Evolutionary conservation across 768 basidiomycete species (phyloP).

Genomic region (Suillus occidentalis): DNA sequence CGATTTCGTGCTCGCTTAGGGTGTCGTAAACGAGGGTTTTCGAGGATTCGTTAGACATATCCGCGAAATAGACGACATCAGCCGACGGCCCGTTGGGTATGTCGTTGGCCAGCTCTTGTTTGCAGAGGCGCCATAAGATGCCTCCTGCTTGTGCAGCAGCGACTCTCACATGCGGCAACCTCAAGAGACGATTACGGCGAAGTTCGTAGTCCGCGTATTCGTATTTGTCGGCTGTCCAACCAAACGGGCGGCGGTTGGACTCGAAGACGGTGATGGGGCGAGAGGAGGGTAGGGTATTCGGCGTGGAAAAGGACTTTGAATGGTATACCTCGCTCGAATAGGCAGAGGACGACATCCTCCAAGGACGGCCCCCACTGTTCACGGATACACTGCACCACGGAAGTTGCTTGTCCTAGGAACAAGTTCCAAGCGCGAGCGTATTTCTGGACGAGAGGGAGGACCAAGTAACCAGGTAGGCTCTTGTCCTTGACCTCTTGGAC

Average conservation of each 20-base stretch:
- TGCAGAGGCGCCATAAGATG: not conserved
- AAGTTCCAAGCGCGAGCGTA: not conserved
- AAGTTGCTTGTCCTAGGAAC: not conserved
- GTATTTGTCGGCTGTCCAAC: not conserved
- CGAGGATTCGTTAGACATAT: not conserved
- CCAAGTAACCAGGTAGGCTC: not conserved
- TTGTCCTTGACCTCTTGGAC: not conserved
- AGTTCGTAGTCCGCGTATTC: not conserved
- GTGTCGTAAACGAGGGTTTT: not conserved
- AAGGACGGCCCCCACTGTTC: not conserved
- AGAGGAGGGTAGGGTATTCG: not conserved
- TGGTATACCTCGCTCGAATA: not conserved
- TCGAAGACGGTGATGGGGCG: not conserved
- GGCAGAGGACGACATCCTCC: not conserved
- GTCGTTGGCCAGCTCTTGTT: not conserved
- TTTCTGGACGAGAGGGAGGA: not conserved
- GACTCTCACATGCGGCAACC: not conserved
- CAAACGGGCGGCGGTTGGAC: not conserved
- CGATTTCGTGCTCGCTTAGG: not conserved
- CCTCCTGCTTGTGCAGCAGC: not conserved
- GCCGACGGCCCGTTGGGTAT: not conserved
- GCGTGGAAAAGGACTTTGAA: not conserved
- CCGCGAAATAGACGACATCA: not conserved
- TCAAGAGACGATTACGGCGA: not conserved
- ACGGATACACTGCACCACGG: not conserved